phyloP scores from a whole-genome alignment of 257 asterid genomes.

The Schizonepeta tenuifolia region DNA sequence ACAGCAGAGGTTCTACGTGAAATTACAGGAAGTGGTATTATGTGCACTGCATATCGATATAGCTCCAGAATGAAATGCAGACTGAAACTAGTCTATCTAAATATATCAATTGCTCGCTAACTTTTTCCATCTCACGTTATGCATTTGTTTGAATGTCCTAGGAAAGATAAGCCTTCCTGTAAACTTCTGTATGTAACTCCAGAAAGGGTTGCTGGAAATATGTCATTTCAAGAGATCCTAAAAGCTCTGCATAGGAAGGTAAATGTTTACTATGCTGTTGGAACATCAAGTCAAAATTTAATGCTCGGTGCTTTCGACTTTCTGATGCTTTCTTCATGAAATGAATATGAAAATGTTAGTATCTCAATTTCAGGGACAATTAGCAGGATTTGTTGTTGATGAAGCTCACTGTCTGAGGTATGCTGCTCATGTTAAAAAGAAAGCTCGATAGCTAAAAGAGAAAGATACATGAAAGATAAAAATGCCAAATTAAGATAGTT shows the following conservation, averaged over 20 bases:
- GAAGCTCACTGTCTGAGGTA: conserved; percentile 99
- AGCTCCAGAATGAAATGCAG: conserved; percentile 21
- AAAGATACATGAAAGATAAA: not conserved
- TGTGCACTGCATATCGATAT: conserved; percentile 7
- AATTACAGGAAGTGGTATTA: conserved; percentile 5
- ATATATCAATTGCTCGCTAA: conserved; percentile 20
- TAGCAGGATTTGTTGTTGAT: conserved; percentile 94
- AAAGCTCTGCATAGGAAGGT: conserved; percentile 71
- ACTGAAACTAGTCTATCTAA: conserved; percentile 12
- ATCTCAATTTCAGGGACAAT: conserved; percentile 65
- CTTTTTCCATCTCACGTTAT: conserved; percentile 16
- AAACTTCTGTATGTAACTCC: conserved; percentile 97
- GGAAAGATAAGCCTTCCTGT: conserved; percentile 91
- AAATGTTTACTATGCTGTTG: conserved; percentile 31
- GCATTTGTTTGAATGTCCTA: conserved; percentile 38
- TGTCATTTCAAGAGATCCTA: conserved; percentile 79
- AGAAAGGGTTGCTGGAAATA: conserved; percentile 93
- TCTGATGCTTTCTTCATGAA: conserved; percentile 14
- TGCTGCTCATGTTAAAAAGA: conserved; percentile 30
- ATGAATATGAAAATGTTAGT: conserved; percentile 22
- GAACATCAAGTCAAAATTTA: conserved; percentile 21
- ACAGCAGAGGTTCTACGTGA: not conserved
- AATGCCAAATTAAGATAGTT: conserved; percentile 8
- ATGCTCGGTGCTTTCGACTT: conserved; percentile 26
- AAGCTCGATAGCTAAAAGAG: conserved; percentile 1